Evolutionary conservation across 192 early-diverging fungal genomes (phyloP).

Genomic region (Obelidium mucronatum): DNA sequence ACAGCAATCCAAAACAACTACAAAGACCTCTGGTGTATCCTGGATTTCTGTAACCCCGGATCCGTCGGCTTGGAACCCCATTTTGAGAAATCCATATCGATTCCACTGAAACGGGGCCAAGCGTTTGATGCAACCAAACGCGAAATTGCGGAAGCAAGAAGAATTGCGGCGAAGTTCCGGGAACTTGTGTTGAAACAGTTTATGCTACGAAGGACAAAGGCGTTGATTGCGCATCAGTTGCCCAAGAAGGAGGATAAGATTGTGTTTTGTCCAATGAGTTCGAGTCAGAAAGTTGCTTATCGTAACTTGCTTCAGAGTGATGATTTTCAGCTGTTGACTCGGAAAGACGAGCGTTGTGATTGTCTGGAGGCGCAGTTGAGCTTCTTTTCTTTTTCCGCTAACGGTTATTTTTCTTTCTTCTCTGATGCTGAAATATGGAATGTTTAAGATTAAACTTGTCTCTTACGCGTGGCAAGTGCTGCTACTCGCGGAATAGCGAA

Average conservation of each 20-base stretch:
- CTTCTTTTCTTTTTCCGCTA: neutral
- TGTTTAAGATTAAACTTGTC: neutral
- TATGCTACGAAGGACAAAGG: slow-evolving; percentile 2
- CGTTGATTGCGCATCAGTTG: neutral
- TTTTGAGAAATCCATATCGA: neutral
- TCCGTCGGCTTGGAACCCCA: neutral
- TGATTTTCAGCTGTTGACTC: slow-evolving; percentile 2
- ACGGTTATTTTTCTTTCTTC: neutral
- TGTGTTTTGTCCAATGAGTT: slow-evolving; percentile 9
- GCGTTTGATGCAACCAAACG: neutral
- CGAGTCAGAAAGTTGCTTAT: neutral
- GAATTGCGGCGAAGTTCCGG: neutral
- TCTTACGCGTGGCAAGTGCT: neutral
- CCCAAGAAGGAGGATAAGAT: slow-evolving; percentile 8
- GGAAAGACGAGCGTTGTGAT: neutral
- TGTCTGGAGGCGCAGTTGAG: neutral
- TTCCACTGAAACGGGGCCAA: neutral
- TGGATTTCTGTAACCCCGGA: neutral
- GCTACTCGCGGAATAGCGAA: neutral
- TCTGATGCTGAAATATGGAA: neutral
- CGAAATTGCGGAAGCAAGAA: neutral
- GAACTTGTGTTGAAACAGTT: neutral
- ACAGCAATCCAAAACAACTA: slow-evolving; percentile 8
- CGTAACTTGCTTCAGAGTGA: neutral
- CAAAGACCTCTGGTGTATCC: neutral